A percentile compares a stretch with the other conserved stretches of the same genome.
phyloP scores from a whole-genome alignment of 768 basidiomycete species.

The Dioszegia aurantiaca region DNA sequence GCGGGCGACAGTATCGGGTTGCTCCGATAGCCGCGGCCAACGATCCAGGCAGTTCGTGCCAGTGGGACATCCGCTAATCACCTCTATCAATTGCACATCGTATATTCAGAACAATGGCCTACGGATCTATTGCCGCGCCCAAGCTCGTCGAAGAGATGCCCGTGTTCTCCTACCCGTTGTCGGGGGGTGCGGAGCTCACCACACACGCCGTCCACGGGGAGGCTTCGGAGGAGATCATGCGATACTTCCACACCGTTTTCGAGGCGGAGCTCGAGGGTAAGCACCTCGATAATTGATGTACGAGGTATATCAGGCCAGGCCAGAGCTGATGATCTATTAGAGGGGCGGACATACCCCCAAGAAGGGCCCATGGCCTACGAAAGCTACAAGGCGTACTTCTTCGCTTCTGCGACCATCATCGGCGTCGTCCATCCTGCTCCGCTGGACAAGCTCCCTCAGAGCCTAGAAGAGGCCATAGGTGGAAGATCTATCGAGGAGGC shows the following conservation, averaged over 20 bases:
- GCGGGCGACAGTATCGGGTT: no score
- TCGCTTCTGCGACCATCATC: constrained; percentile 71
- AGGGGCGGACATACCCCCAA: constrained; percentile 80
- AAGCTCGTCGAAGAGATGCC: constrained; percentile 48
- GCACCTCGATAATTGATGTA: no score
- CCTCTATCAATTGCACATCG: neutral
- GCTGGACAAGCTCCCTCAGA: constrained; percentile 19
- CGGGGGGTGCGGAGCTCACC: constrained; percentile 50
- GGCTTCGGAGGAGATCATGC: constrained; percentile 59
- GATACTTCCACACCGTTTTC: constrained; percentile 65
- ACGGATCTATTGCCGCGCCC: constrained; percentile 61
- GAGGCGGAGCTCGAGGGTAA: constrained; percentile 66
- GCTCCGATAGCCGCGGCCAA: no score
- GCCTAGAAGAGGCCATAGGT: constrained; percentile 35
- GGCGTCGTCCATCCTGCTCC: constrained; percentile 56
- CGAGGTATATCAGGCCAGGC: no score
- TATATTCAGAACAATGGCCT: constrained; percentile 57
- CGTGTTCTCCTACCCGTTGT: constrained; percentile 56
- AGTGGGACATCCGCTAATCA: no score
- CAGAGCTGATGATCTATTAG: constrained; percentile 26
- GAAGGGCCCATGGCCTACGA: constrained; percentile 58
- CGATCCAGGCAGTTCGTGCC: no score
- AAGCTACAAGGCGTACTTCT: constrained; percentile 72
- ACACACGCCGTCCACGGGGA: constrained; percentile 60
- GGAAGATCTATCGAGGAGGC: constrained; percentile 54